Evolutionary conservation across 345 rosid species (phyloP).

Genomic region (Atalantia buxifolia): DNA sequence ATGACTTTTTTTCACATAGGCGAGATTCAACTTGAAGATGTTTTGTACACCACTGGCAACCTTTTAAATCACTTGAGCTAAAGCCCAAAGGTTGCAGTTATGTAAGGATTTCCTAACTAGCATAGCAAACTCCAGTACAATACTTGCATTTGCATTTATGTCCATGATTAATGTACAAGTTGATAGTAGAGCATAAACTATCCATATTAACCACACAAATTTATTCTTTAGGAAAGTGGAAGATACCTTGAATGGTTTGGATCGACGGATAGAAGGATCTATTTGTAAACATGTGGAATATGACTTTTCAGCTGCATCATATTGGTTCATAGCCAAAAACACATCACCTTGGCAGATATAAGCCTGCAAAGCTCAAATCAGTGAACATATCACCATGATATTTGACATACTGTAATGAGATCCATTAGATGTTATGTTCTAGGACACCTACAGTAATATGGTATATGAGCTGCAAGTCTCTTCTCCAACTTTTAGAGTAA

Average conservation of each 20-base stretch:
- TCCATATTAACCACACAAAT: background rate
- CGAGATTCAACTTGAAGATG: background rate
- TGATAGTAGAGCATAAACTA: background rate
- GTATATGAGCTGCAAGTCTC: background rate
- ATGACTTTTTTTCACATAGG: background rate
- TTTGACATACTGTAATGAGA: background rate
- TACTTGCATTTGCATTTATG: background rate
- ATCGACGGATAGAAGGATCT: slow-evolving; percentile 70
- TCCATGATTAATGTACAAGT: background rate
- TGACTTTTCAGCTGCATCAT: slow-evolving; percentile 62
- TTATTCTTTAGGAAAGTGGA: background rate
- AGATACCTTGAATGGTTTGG: slow-evolving; percentile 72
- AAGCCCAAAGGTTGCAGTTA: background rate
- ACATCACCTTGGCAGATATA: slow-evolving; percentile 82
- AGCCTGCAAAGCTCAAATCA: slow-evolving; percentile 33
- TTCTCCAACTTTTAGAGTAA: background rate
- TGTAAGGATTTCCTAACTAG: background rate
- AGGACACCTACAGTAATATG: background rate
- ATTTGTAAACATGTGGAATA: slow-evolving; percentile 55
- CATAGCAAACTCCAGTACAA: background rate
- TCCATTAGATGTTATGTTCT: background rate
- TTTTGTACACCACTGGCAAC: background rate
- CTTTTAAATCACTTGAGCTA: background rate
- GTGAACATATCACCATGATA: background rate
- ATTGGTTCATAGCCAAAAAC: slow-evolving; percentile 56